Evolutionary conservation across 2,329 filamentous ascomycete genomes (phyloP).

Genomic region (Hypomyces perniciosus): DNA sequence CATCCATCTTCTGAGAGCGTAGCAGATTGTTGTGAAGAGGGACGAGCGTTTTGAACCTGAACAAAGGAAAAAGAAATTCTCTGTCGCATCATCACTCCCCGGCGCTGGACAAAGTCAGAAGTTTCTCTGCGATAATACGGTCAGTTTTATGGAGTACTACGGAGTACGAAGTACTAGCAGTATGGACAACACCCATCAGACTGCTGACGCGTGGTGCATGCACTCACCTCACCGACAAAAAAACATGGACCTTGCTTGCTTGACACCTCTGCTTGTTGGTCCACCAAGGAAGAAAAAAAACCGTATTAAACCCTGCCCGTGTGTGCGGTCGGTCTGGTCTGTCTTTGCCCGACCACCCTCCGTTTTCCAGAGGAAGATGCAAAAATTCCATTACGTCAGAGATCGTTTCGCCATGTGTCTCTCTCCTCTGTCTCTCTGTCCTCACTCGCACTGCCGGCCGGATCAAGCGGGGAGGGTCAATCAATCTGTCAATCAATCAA

Average conservation of each 20-base stretch:
- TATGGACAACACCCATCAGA: not conserved
- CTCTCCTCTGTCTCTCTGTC: not conserved
- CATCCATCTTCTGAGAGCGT: too few species aligned
- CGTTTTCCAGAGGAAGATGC: not conserved
- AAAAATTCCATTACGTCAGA: conserved; percentile 9
- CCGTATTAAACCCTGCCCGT: conserved; percentile 3
- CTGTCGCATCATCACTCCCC: too few species aligned
- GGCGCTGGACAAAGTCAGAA: too few species aligned
- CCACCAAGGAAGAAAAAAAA: not conserved
- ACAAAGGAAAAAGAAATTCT: too few species aligned
- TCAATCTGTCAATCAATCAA: too few species aligned
- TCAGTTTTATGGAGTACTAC: too few species aligned
- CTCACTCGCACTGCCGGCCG: not conserved
- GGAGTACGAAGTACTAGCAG: too few species aligned
- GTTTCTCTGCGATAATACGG: too few species aligned
- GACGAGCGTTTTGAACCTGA: too few species aligned
- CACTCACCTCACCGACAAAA: not conserved
- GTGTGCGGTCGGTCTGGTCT: not conserved
- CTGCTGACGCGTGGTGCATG: not conserved
- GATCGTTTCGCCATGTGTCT: not conserved
- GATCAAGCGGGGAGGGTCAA: too few species aligned
- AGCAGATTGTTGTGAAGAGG: too few species aligned
- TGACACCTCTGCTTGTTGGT: not conserved
- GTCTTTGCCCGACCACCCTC: not conserved
- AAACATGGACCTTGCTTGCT: not conserved